Conservation (phyloP, 1,284 basidiomycete species). For the Austroboletus rostrupii region DNA sequence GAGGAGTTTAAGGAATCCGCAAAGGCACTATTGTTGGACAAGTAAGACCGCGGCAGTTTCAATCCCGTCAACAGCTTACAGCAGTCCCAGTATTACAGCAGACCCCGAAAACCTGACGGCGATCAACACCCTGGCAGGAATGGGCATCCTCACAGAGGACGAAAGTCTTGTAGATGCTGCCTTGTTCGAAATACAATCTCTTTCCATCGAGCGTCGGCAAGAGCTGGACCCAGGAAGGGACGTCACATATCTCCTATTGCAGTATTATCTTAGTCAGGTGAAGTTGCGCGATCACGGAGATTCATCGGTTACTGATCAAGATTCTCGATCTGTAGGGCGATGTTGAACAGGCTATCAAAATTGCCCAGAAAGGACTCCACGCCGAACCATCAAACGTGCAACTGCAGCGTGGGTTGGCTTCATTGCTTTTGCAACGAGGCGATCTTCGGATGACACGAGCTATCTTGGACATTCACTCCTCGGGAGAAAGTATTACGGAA, state of each 20-base stretch:
- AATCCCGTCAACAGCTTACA: slow-evolving; percentile 12
- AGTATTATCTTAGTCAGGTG: slow-evolving; percentile 67
- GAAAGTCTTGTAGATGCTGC: slow-evolving; percentile 83
- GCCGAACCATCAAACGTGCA: slow-evolving; percentile 51
- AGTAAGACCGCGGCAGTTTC: slow-evolving; percentile 45
- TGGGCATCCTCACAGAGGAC: slow-evolving; percentile 81
- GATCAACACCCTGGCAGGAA: slow-evolving; percentile 79
- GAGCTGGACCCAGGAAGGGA: slow-evolving; percentile 63
- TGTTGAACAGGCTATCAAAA: slow-evolving; percentile 43
- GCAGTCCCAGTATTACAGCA: slow-evolving; percentile 49
- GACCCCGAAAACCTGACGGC: slow-evolving; percentile 75
- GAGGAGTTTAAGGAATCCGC: slow-evolving; percentile 75
- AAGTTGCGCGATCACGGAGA: slow-evolving; percentile 10
- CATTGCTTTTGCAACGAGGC: slow-evolving; percentile 48
- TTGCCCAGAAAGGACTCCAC: slow-evolving; percentile 54
- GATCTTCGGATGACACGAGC: slow-evolving; percentile 40
- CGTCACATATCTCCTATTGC: slow-evolving; percentile 63
- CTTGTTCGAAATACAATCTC: slow-evolving; percentile 71
- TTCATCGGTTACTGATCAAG: slow-evolving; percentile 1
- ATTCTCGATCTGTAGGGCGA: slow-evolving; percentile 39
- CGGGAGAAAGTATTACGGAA: slow-evolving; percentile 28
- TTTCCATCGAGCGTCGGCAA: slow-evolving; percentile 60
- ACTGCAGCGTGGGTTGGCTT: slow-evolving; percentile 50
- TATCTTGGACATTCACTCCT: slow-evolving; percentile 31
- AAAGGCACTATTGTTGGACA: slow-evolving; percentile 79